Evolutionary conservation across 805 yeast species (phyloP), one percentile per base, ranked within the genome.

Genomic region (Ogataea trehalophila): DNA sequence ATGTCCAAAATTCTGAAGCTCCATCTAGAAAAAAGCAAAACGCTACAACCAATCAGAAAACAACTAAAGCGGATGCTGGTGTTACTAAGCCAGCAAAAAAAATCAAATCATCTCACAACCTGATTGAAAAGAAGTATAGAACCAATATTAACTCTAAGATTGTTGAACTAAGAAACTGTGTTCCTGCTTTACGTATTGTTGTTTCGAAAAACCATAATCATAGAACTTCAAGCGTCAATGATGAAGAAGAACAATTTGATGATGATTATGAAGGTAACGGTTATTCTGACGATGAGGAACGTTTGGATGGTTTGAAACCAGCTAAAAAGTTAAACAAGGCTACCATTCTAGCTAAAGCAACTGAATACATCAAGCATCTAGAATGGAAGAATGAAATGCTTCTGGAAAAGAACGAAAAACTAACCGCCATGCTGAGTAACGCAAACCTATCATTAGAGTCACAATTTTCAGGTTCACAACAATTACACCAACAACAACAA

Each of bases 71-170:
- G 18, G 57, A 33, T 33, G 49, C 39, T 34, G 51, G 41, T 26
- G 46, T 42, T 33, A 29, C 37, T 3, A 55, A 53, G 34, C 59
- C 56, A 14, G 62, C 61, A 35, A 74, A 73, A 50, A 74, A 73
- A 52, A 74, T 77, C 44, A 80, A 84, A 66, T 76, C 85, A 2
- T 79, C 88, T 14, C 95, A 87, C 65, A 87, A 87, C 60, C 77
- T 86, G 74, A 85, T 87, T 56, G 95, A 87, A 60, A 86, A 86
- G 67, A 83, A 85, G 63, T 87, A 87, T 66, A 69, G 95, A 60
- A 83, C 89, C 14, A 87, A 87, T 59, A 85, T 87, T 59, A 87
- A 87, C 61, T 76, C 85, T 45, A 86, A 84, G 65, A 86, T 87
- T 43, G 61, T 79, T 40, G 85, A 83, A 37, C 74, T 87, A 38